phyloP scores from a whole-genome alignment of 2,329 filamentous ascomycete species.

The Penicillium sp. region DNA sequence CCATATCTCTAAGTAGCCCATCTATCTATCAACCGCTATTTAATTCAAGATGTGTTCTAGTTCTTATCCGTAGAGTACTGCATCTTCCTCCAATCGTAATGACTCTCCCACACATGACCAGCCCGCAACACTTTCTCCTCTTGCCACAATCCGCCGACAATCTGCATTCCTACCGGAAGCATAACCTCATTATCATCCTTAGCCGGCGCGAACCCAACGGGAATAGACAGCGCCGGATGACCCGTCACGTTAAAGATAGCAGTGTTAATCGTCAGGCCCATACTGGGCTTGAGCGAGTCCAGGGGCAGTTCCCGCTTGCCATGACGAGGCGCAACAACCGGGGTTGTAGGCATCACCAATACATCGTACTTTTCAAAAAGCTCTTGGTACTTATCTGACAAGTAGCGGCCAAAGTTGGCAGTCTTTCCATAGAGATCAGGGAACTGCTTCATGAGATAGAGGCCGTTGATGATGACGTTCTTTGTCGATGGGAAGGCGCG shows the following conservation, averaged over 20 bases:
- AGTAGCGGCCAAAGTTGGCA: conserved; percentile 41
- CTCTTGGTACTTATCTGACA: conserved; percentile 42
- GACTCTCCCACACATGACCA: conserved; percentile 26
- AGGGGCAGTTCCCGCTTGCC: conserved; percentile 25
- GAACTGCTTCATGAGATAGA: conserved; percentile 42
- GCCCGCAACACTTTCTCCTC: conserved; percentile 28
- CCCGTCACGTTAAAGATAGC: conserved; percentile 60
- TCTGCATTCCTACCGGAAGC: conserved; percentile 57
- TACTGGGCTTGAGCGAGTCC: conserved; percentile 36
- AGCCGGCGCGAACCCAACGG: conserved; percentile 48
- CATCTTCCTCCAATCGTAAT: conserved; percentile 27
- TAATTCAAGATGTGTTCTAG: neutral
- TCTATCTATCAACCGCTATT: neutral
- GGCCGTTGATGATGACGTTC: conserved; percentile 42
- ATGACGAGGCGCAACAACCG: conserved; percentile 28
- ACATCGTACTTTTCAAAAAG: conserved; percentile 45
- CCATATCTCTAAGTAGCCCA: too few species aligned
- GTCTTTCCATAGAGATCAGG: conserved; percentile 45
- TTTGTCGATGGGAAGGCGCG: conserved; percentile 50
- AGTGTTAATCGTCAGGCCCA: conserved; percentile 59
- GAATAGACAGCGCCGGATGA: conserved; percentile 57
- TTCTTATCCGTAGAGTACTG: conserved; percentile 7
- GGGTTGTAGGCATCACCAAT: conserved; percentile 43
- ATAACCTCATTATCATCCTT: conserved; percentile 27
- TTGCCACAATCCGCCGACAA: conserved; percentile 48